Evolutionary conservation across 2,329 filamentous ascomycete species (phyloP).

Genomic region (Mariannaea sp.): DNA sequence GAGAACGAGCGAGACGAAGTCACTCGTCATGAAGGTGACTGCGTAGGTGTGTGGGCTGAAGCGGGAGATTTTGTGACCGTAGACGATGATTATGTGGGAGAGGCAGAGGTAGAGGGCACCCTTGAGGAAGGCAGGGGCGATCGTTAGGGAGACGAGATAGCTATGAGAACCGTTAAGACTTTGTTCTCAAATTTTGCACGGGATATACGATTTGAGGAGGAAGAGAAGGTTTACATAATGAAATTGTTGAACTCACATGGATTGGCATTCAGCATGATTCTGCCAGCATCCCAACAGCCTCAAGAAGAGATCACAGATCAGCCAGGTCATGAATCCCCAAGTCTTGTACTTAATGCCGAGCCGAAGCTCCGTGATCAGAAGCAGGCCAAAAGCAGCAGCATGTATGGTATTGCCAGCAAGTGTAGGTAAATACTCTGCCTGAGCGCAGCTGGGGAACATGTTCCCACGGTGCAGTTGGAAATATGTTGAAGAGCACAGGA

Average conservation of each 20-base stretch:
- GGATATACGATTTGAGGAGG: too few relatives aligned
- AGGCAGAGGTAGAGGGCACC: constrained; percentile 67
- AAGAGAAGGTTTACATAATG: too few relatives aligned
- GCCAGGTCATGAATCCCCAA: constrained; percentile 49
- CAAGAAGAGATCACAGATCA: constrained; percentile 57
- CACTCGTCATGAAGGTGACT: constrained; percentile 51
- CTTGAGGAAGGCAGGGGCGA: constrained; percentile 66
- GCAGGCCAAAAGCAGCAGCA: too few relatives aligned
- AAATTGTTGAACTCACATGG: too few relatives aligned
- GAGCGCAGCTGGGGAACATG: too few relatives aligned
- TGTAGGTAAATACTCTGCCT: too few relatives aligned
- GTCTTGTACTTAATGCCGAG: constrained; percentile 47
- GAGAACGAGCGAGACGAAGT: constrained; percentile 54
- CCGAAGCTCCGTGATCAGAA: too few relatives aligned
- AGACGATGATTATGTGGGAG: constrained; percentile 50
- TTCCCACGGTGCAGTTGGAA: too few relatives aligned
- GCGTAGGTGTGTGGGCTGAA: constrained; percentile 41
- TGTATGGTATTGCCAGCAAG: too few relatives aligned
- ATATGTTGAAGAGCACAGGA: too few relatives aligned
- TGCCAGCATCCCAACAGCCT: constrained; percentile 62
- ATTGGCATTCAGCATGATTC: too few relatives aligned
- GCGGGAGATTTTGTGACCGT: constrained; percentile 46
- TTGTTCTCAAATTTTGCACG: too few relatives aligned
- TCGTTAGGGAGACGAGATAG: constrained; percentile 56
- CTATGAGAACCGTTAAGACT: constrained; percentile 12